Conservation (phyloP, 164 flowering plant species). For the Tetrastigma voinierianum region DNA sequence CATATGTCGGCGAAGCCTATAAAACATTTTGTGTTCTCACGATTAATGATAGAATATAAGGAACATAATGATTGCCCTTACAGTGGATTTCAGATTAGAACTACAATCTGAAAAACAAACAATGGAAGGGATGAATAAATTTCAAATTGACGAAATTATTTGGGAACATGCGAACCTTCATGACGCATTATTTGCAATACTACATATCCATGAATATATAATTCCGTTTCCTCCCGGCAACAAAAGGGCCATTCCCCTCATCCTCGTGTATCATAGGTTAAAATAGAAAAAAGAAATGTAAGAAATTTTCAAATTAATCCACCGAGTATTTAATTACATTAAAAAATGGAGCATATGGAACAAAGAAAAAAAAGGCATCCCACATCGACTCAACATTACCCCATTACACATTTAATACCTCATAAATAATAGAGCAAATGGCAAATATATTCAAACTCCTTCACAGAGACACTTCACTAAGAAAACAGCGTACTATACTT, state of each 20-base stretch:
- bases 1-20: slow-evolving; percentile 91
- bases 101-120: background rate
- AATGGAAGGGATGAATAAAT: background rate
- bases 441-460: background rate
- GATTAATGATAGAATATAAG: slow-evolving; percentile 4
- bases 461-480: background rate
- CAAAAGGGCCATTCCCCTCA: slow-evolving; percentile 97
- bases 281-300: slow-evolving; percentile 5
- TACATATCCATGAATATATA: slow-evolving; percentile 95
- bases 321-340: background rate
- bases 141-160: background rate
- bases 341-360: background rate
- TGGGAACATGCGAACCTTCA: slow-evolving; percentile 58
- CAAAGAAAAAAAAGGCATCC: background rate
- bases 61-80: background rate
- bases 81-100: background rate
- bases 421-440: background rate
- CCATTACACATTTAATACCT: too few species aligned
- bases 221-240: slow-evolving; percentile 68
- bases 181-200: slow-evolving; percentile 75
- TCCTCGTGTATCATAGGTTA: slow-evolving; percentile 78
- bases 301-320: background rate
- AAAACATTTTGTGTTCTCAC: slow-evolving; percentile 16
- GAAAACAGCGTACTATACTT: background rate
- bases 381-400: background rate